phyloP scores from a whole-genome alignment of 345 rosid genomes.

The Pseudoturritis turrita region DNA sequence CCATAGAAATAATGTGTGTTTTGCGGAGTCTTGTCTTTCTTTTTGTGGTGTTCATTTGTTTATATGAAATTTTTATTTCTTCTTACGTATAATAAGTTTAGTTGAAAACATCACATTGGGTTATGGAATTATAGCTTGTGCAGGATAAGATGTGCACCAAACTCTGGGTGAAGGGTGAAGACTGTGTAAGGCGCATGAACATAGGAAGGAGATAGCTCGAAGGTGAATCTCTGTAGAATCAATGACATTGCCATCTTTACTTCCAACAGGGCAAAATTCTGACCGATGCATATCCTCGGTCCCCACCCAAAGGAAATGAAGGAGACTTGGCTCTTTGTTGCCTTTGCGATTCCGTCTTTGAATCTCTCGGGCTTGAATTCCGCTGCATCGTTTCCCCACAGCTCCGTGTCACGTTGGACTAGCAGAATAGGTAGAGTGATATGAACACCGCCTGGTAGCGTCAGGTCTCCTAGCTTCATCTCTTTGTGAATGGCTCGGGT shows the following conservation, averaged over 20 bases:
- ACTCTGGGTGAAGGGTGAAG: constrained; percentile 34
- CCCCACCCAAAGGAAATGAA: constrained; percentile 17
- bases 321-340: constrained; percentile 35
- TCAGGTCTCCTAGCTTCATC: constrained; percentile 33
- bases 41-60: too few relatives aligned
- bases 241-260: constrained; percentile 38
- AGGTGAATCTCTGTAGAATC: constrained; percentile 39
- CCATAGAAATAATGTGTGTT: too few relatives aligned
- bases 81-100: background rate
- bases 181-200: constrained; percentile 33
- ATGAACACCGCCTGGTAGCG: constrained; percentile 25
- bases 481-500: constrained; percentile 17
- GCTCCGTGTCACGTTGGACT: constrained; percentile 34
- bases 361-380: constrained; percentile 53
- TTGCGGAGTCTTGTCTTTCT: too few relatives aligned
- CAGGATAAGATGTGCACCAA: constrained; percentile 34
- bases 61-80: too few relatives aligned
- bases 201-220: constrained; percentile 42
- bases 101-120: background rate
- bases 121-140: background rate
- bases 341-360: constrained; percentile 38
- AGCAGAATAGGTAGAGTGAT: constrained; percentile 15
- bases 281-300: constrained; percentile 42
- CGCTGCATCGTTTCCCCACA: constrained; percentile 32
- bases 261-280: constrained; percentile 45